Percentiles rank a stretch among this genome's conserved stretches.
phyloP scores from a whole-genome alignment of 805 yeast species.

The Lipomyces oligophaga region DNA sequence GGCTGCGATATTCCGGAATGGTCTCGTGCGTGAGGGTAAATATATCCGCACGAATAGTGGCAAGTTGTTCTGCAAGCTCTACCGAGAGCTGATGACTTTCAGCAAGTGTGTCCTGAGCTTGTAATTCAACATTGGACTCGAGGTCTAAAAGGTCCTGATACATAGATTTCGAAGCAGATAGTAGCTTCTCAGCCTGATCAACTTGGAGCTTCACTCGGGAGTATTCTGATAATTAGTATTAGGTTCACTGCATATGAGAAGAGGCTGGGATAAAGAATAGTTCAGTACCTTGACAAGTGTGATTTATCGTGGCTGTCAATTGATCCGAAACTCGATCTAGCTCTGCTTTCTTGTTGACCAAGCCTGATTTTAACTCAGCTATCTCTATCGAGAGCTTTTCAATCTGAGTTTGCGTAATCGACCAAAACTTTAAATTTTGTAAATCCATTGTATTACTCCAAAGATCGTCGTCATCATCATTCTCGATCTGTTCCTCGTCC shows the following conservation, averaged over 20 bases:
- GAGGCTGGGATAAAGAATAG: too few species aligned
- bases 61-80: too few species aligned
- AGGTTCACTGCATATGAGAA: too few species aligned
- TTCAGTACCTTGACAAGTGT: too few species aligned
- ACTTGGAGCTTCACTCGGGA: constrained; percentile 29
- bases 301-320: too few species aligned
- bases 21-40: constrained; percentile 19
- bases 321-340: constrained; percentile 29
- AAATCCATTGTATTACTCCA: too few species aligned
- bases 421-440: constrained; percentile 35
- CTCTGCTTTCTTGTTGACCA: constrained; percentile 30
- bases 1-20: constrained; percentile 18
- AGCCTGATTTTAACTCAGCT: constrained; percentile 8
- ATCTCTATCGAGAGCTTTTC: constrained; percentile 8
- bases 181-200: constrained; percentile 33
- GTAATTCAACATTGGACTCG: constrained; percentile 30
- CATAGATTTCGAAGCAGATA: constrained; percentile 35
- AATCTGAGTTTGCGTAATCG: constrained; percentile 12
- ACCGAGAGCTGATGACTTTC: constrained; percentile 37
- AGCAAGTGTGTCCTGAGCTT: constrained; percentile 34
- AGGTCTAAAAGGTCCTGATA: constrained; percentile 37
- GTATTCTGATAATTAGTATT: constrained; percentile 23
- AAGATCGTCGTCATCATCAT: constrained; percentile 34
- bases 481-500: constrained; percentile 40
- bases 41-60: too few species aligned